Base-by-base conservation (phyloP, 257 asterid genomes). In the Nyctanthes arbortristis region DNA sequence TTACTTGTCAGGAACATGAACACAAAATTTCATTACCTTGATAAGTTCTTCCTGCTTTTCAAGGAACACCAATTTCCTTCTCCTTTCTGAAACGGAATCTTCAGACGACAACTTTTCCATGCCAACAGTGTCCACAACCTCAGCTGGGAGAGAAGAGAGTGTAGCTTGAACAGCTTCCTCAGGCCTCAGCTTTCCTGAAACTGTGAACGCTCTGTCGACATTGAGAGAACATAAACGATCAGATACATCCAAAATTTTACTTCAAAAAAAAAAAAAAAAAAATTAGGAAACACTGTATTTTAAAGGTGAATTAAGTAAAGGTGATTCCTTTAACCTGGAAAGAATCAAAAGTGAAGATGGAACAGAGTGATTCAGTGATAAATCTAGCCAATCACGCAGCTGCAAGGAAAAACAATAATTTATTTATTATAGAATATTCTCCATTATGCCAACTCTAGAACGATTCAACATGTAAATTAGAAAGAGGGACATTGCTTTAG, bases 11-110 rank as follows among this genome's bases (percentile, higher is more conserved):
- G 71, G 69, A 70, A 68, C 61, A 73, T 27, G 31, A 16, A 3
- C 63, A 70, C 68, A 60, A n/a, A n/a, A 67, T 28, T 33, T 28
- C 29, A 70, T 68, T 58, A 79, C 97, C 96, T 86, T 86, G 76
- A 92, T 92, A 66, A 92, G 93, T 79, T 89, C 91, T 78, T 92
- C 98, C 73, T 92, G 92, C 98, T 87, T 86, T 82, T 84, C 89
- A 63, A 92, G 98, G 86, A 68, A 87, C 16, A 89, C 96, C 82
- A 92, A 72, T 77, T 89, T 92, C 84, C 94, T 86, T 83, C 88
- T 89, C 91, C 96, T 87, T 74, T 92, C 98, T 16, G 96, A 82
- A 68, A 92, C 75, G 63, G 89, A 82, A 84, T 92, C 98, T 79
- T 92, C 96, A 74, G 96, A 85, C 32, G 96, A 95, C 82, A 91